Base-by-base conservation (phyloP, 768 basidiomycete genomes). In the Leccinum subgranulosum region DNA sequence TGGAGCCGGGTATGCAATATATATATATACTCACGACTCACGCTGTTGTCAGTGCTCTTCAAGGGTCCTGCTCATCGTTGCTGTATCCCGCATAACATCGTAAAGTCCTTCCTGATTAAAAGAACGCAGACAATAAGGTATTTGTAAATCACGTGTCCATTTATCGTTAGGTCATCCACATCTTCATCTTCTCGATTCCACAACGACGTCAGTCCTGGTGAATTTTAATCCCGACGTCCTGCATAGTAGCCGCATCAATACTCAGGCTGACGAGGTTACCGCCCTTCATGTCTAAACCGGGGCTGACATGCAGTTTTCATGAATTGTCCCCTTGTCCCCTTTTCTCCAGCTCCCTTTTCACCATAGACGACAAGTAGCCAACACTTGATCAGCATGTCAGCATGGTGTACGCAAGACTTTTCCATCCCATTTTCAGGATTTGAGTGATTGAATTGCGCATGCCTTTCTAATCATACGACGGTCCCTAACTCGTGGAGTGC, bases 351-450 rank as follows among this genome's bases (percentile, higher is more conserved):
- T 47, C 57, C 4, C 28, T 49, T 49, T 7, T 34, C 14, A 6
- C 33, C 33, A 36, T 7, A 49, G 58, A 36, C 56, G 56, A 48
- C 46, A 53, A 3, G 19, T 17, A 5, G 27, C 9, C 11, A 57
- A 45, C 3, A 19, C 0, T 2, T 4, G 25, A 59, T 34, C 36
- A 60, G 9, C 58, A 69, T 25, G 57, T 67, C 3, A 64, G 34
- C n/a, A 62, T 61, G 60, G 60, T 69, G 1, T 66, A 69, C 27
- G 61, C 61, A 1, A 60, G 29, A 29, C 57, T 31, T 51, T 67
- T 67, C 45, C 66, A 67, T 33, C 67, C 64, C 7, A 58, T 51
- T 1, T 51, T 67, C 23, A 64, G 67, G 58, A 64, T 34, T 66
- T 64, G 19, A 47, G 64, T 55, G 3, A 29, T 14, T 47, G 2